Base-by-base conservation (phyloP, 2,329 filamentous ascomycete species). In the Pestalotiopsis sp. region DNA sequence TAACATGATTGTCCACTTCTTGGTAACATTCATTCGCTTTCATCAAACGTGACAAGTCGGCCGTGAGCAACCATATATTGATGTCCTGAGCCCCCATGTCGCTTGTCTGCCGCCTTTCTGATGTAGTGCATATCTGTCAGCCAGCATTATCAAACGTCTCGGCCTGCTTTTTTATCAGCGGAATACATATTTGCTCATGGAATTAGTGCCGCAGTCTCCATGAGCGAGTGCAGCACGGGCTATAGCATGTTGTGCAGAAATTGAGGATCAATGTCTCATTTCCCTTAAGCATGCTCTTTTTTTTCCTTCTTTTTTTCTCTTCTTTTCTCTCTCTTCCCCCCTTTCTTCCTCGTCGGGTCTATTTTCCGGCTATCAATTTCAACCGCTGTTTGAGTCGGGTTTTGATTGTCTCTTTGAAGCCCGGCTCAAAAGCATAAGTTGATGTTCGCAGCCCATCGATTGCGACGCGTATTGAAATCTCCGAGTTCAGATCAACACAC, bases 381-480 rank as follows among this genome's bases (percentile, higher is more conserved):
- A 61, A 56, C n/a, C 31, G 27, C 25, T 67, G 25, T 27, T 36
- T n/a, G 25, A 67, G 56, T 9, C 14, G 14, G 27, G 11, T 13
- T 38, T 25, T 67, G 14, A 27, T 9, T n/a, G 11, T 14, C 27
- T 59, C 45, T 25, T 72, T 38, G 7, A 39, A 23, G 4, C 67
- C 56, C 0, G 58, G 12, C 17, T 72, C 49, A 0, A 56, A 9
- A 9, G 73, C 63, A 14, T 61, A 67, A 17, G 67, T 49, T 13
- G 66, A 39, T 4, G 69, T 45, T 36, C 76, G 74, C 9, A 79
- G 70, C 38, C 66, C 66, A 67, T 79, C 77, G 31, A 80, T 71
- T 4, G 75, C 76, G 13, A 79, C 17, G 20, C 78, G 72, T 57
- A 80, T 39, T 3, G 74, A 75, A 9, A 74, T 65, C 52, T 77